Evolutionary conservation across 2,329 filamentous ascomycete species (phyloP).

Genomic region (Fusarium mangiferae): DNA sequence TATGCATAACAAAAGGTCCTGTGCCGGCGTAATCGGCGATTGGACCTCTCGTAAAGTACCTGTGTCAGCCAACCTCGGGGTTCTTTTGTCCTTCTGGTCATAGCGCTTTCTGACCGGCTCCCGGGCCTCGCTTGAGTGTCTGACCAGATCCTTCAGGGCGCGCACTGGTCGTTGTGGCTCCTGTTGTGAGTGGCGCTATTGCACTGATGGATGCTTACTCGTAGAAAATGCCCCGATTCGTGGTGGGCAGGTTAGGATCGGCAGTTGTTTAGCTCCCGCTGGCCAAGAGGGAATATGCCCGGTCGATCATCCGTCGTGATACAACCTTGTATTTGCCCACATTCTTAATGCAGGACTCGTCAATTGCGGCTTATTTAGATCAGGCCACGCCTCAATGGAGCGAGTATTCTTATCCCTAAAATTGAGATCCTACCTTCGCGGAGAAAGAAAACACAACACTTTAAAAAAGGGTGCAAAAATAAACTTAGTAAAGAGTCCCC

Average conservation of each 20-base stretch:
- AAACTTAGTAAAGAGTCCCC: too few relatives aligned
- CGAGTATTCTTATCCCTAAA: too few relatives aligned
- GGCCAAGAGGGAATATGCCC: not conserved
- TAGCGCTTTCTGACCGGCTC: too few relatives aligned
- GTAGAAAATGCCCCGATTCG: not conserved
- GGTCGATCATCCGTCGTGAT: not conserved
- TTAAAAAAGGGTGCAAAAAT: too few relatives aligned
- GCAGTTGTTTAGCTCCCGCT: not conserved
- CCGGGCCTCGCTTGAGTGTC: not conserved
- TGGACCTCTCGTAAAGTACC: not conserved
- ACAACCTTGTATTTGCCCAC: not conserved
- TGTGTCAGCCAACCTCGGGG: not conserved
- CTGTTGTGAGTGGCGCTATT: not conserved
- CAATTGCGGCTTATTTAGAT: not conserved
- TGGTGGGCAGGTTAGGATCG: not conserved
- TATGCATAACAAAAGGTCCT: not conserved
- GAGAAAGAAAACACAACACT: too few relatives aligned
- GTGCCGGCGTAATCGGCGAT: not conserved
- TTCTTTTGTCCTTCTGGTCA: not conserved
- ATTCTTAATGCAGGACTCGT: not conserved
- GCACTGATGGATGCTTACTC: not conserved
- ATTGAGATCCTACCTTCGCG: too few relatives aligned
- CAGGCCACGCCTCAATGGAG: not conserved
- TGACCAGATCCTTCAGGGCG: not conserved
- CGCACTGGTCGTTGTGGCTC: not conserved